A percentile compares a stretch with the other conserved stretches of the same genome.
Evolutionary conservation across 768 basidiomycete genomes (phyloP).

Genomic region (Gyrodon lividus): DNA sequence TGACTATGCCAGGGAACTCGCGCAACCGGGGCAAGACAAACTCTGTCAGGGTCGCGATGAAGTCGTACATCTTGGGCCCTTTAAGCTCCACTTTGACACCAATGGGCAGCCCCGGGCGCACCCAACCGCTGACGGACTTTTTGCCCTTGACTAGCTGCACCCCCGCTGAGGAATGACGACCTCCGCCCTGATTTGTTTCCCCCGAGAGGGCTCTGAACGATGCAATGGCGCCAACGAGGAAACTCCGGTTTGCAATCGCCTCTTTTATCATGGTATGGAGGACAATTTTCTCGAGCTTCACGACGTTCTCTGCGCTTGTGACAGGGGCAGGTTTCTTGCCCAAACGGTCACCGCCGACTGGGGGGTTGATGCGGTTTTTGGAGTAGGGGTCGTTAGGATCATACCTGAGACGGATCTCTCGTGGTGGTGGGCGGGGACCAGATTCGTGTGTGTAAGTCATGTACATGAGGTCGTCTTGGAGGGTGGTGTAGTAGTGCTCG

Average conservation of each 20-base stretch:
- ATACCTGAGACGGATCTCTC: conserved; percentile 63
- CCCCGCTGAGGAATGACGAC: conserved; percentile 65
- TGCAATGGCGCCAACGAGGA: conserved; percentile 83
- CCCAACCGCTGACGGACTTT: conserved; percentile 77
- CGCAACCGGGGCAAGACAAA: conserved; percentile 94
- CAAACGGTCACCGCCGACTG: conserved; percentile 67
- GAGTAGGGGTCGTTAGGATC: conserved; percentile 82
- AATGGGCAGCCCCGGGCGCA: conserved; percentile 76
- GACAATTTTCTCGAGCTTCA: conserved; percentile 78
- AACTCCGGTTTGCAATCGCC: conserved; percentile 63
- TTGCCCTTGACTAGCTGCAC: conserved; percentile 73
- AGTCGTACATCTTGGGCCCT: conserved; percentile 94
- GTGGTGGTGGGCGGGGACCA: conserved; percentile 49
- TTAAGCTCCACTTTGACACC: conserved; percentile 90
- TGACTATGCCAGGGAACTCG: conserved; percentile 80
- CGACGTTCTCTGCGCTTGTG: conserved; percentile 64
- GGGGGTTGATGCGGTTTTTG: conserved; percentile 71
- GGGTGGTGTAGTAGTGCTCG: conserved; percentile 81
- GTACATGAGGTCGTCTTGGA: conserved; percentile 91
- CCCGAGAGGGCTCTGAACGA: conserved; percentile 86
- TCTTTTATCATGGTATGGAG: conserved; percentile 87
- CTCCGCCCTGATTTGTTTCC: conserved; percentile 72
- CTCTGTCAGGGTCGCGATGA: conserved; percentile 82
- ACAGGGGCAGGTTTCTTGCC: conserved; percentile 68
- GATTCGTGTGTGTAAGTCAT: conserved; percentile 85